These are phyloP conservation scores for Solanum pinnatisectum DNA, from an alignment of 257 asterid species.

Conservation along the genomic window DNA sequence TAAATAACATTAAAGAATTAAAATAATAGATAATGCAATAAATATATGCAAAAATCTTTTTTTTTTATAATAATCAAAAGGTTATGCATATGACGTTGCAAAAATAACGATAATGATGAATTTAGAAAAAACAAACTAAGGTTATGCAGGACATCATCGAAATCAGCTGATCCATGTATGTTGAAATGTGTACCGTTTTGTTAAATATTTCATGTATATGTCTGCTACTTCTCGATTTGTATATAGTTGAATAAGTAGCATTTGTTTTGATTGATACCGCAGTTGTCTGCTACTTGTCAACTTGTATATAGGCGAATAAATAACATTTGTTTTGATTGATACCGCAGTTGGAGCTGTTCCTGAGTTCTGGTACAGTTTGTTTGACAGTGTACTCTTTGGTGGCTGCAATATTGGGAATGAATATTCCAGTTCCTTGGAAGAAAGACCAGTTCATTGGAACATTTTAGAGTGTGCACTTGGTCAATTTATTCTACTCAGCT, in stretches of 20 bases:
- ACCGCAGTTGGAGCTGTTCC: conserved; percentile 79
- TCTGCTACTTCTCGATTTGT: too few species aligned
- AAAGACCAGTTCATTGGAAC: conserved; percentile 20
- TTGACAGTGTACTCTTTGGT: conserved; percentile 62
- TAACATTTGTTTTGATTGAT: not conserved
- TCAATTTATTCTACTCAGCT: too few species aligned
- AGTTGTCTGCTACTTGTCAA: conserved; percentile 24
- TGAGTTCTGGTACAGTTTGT: conserved; percentile 77
- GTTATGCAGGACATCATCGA: conserved; percentile 53
- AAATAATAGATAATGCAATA: too few species aligned
- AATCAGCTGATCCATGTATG: conserved; percentile 91
- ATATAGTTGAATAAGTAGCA: not conserved
- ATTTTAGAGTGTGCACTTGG: too few species aligned
- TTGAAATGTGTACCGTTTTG: not conserved
- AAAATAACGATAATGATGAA: too few species aligned
- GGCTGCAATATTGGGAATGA: conserved; percentile 95
- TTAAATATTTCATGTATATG: not conserved
- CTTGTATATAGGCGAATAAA: not conserved
- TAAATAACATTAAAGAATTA: too few species aligned
- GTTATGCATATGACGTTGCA: too few species aligned
- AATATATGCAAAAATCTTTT: too few species aligned
- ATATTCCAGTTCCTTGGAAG: conserved; percentile 69
- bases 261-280: conserved; percentile 3
- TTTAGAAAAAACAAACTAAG: too few species aligned
- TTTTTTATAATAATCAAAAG: too few species aligned